Evolutionary conservation across 768 basidiomycete species (phyloP).

Genomic region (Cubamyces sp.): DNA sequence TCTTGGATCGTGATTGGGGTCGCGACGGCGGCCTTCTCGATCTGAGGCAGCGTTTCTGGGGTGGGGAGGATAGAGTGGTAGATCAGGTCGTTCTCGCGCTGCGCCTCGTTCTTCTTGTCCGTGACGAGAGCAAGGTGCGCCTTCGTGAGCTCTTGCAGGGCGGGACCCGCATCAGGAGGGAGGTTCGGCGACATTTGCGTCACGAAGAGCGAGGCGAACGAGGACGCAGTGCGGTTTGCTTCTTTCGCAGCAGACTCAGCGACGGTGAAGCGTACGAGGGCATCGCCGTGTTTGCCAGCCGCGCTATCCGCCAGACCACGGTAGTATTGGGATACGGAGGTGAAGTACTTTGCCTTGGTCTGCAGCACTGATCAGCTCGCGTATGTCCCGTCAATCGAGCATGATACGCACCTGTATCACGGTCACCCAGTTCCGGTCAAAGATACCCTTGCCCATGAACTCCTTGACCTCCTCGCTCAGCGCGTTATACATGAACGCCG

Average conservation of each 20-base stretch:
- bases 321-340: constrained; percentile 85
- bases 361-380: constrained; percentile 35
- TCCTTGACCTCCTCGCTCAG: constrained; percentile 95
- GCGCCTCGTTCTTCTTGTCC: constrained; percentile 75
- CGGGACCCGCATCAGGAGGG: constrained; percentile 81
- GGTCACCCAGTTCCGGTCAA: constrained; percentile 93
- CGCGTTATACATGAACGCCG: constrained; percentile 77
- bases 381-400: too few species aligned
- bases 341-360: constrained; percentile 92
- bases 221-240: constrained; percentile 66
- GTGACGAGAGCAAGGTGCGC: constrained; percentile 76
- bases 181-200: constrained; percentile 78
- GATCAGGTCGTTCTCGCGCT: constrained; percentile 94
- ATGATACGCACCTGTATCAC: constrained; percentile 66
- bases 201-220: constrained; percentile 73
- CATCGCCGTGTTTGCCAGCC: constrained; percentile 82
- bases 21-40: constrained; percentile 85
- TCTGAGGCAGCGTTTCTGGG: constrained; percentile 72
- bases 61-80: constrained; percentile 90
- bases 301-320: constrained; percentile 79
- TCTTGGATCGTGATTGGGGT: constrained; percentile 92
- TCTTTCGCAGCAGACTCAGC: constrained; percentile 86
- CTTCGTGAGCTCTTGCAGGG: constrained; percentile 83
- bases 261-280: constrained; percentile 75
- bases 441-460: constrained; percentile 94